Base-by-base conservation (phyloP, 768 basidiomycete genomes). In the Asterophora parasitica region DNA sequence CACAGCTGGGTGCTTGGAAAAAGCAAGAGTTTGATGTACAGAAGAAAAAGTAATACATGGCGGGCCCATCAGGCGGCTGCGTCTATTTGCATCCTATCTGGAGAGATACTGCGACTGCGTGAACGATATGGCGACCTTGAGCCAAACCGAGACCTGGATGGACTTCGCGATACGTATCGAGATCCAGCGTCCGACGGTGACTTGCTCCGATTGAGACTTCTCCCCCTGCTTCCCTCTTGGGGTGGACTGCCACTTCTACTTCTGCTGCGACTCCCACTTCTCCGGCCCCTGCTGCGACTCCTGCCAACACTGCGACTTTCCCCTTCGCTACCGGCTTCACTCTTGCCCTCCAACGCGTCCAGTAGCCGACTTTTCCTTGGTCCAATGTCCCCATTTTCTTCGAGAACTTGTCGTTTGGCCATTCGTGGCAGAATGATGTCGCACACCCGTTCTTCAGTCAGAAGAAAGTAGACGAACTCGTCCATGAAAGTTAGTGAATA, bases 381-480 rank as follows among this genome's bases (percentile, higher is more conserved):
- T 0, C 84, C 84, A 17, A 99, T 75, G 7, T 97, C 93, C 35
- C 89, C 87, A 15, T 83, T 89, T 62, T 99, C 95, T 70, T 98
- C 96, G 19, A 98, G 70, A 2, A 89, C 82, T 44, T 82, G 78
- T 16, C 96, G 79, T 69, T 88, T 92, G 7, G 82, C 79, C 52
- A 97, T 67, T 41, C 96, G 83, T 12, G 96, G 96, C 37, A 99
- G 70, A 58, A 98, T 97, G 58, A 92, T 89, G 68, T 98, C 96
- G 66, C 95, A 98, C 4, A 92, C 94, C 49, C 93, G 79, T 51
- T 98, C 96, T 61, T 95, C 86, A 4, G 76, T 81, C 27, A 98
- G 69, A 8, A 98, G 74, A 36, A 79, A 72, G 64, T 97, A 83
- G 34, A 92, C 76, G 62, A 91, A 98, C 64, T 96, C 91, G 64